Conservation (phyloP, 148 eudicot species). For the Amaranthus hypochondriacus region DNA sequence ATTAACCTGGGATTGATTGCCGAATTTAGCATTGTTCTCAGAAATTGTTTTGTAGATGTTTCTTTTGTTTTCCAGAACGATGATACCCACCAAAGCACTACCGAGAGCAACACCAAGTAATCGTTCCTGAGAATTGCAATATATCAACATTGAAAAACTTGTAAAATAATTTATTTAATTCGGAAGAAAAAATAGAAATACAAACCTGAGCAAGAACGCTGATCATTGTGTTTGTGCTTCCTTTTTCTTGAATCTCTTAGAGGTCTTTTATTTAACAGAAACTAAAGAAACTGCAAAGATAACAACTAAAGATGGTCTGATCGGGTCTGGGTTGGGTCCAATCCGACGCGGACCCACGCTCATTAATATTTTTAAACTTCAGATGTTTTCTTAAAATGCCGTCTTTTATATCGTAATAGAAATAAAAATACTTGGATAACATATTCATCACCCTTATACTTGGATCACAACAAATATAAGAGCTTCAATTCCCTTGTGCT, state of each 20-base stretch:
- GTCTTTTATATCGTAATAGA: too few relatives aligned
- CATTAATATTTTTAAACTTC: too few relatives aligned
- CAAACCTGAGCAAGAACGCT: conserved; percentile 70
- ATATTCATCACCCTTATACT: too few relatives aligned
- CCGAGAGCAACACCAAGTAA: conserved; percentile 67
- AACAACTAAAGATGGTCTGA: background rate
- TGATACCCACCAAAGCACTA: conserved; percentile 30
- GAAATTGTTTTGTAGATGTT: conserved; percentile 48
- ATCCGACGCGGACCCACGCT: too few relatives aligned
- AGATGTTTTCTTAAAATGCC: too few relatives aligned
- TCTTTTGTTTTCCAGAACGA: conserved; percentile 52
- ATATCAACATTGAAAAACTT: background rate
- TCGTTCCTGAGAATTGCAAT: conserved; percentile 54
- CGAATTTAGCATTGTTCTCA: conserved; percentile 33
- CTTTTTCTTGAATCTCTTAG: background rate
- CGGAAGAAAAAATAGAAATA: background rate
- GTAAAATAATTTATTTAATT: background rate
- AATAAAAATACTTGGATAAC: too few relatives aligned
- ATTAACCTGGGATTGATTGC: conserved; percentile 36
- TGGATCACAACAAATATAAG: too few relatives aligned
- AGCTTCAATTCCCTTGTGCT: too few relatives aligned
- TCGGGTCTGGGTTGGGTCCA: too few relatives aligned
- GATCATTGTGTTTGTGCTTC: conserved; percentile 35
- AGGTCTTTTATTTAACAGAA: background rate
- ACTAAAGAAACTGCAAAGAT: background rate